A percentile compares a stretch with the other conserved stretches of the same genome.
These are phyloP conservation scores for Pleurostoma richardsiae DNA, from an alignment of 2,329 filamentous ascomycete genomes.

Conservation along the genomic window DNA sequence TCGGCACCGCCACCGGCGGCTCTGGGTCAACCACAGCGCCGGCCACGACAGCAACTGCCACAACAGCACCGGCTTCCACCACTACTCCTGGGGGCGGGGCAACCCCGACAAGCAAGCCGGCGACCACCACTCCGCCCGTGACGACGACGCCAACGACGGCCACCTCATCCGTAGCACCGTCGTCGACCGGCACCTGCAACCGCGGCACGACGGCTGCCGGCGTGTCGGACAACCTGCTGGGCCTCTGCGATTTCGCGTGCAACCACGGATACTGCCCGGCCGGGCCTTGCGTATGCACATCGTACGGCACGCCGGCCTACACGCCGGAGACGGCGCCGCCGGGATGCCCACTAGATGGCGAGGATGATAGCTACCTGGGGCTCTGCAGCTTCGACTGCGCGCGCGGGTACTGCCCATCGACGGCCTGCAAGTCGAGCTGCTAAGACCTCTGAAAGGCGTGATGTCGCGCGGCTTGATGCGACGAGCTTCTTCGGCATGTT, in stretches of 20 bases:
- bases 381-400: conserved; percentile 6
- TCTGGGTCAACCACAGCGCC: conserved; percentile 14
- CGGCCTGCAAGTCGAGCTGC: conserved; percentile 2
- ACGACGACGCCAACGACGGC: not conserved
- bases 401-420: conserved; percentile 4
- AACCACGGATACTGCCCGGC: conserved; percentile 12
- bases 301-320: conserved; percentile 5
- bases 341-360: conserved; percentile 1
- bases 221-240: conserved; percentile 8
- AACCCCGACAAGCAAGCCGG: not conserved
- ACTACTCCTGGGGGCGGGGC: not conserved
- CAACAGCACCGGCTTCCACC: not conserved
- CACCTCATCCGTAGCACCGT: conserved; percentile 3
- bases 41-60: not conserved
- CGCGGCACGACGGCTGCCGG: conserved; percentile 8
- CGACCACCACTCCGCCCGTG: not conserved
- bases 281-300: conserved; percentile 10
- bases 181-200: conserved; percentile 7
- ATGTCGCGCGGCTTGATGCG: no score
- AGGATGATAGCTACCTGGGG: conserved; percentile 2
- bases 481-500: no score
- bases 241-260: conserved; percentile 13
- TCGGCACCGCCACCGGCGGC: conserved; percentile 6
- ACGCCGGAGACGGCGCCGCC: not conserved
- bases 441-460: not conserved